These are phyloP conservation scores for Penicillium daleae DNA, from an alignment of 495 filamentous ascomycete genomes.

Conservation along the genomic window DNA sequence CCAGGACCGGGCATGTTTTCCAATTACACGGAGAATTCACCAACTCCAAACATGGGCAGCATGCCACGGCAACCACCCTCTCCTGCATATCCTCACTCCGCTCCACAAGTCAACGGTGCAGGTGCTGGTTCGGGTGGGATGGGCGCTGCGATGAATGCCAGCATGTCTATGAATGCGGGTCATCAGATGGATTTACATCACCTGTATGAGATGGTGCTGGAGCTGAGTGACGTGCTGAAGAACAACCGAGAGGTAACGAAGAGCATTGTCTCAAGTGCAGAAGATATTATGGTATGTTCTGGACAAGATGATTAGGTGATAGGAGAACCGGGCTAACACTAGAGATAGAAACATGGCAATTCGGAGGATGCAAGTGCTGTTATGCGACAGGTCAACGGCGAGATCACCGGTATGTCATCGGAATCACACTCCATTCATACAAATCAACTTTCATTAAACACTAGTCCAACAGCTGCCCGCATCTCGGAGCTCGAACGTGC, in stretches of 20 bases:
- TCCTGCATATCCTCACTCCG: conserved; percentile 38
- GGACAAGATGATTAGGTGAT: neutral
- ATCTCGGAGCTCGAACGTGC: conserved; percentile 56
- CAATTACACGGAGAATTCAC: conserved; percentile 38
- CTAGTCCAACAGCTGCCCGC: conserved; percentile 41
- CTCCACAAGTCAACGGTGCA: conserved; percentile 56
- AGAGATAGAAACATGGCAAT: conserved; percentile 44
- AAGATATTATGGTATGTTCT: conserved; percentile 58
- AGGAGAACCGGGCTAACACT: conserved; percentile 22
- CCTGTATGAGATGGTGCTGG: conserved; percentile 80
- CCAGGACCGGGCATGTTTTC: conserved; percentile 38
- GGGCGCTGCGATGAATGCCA: conserved; percentile 57
- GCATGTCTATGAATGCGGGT: conserved; percentile 71
- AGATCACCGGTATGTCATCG: conserved; percentile 44
- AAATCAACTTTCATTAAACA: too few species aligned
- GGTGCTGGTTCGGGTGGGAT: conserved; percentile 36
- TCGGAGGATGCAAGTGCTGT: conserved; percentile 47
- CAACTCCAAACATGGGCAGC: conserved; percentile 39
- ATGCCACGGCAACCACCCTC: conserved; percentile 44
- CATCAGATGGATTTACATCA: conserved; percentile 88
- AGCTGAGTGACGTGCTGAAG: conserved; percentile 74
- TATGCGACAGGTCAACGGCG: conserved; percentile 53
- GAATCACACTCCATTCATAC: neutral
- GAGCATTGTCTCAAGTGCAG: conserved; percentile 70
- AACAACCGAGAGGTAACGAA: conserved; percentile 78